A percentile compares a stretch with the other conserved stretches of the same genome.
Evolutionary conservation across 2,329 filamentous ascomycete species (phyloP).

Genomic region (Penicillium concentricum): DNA sequence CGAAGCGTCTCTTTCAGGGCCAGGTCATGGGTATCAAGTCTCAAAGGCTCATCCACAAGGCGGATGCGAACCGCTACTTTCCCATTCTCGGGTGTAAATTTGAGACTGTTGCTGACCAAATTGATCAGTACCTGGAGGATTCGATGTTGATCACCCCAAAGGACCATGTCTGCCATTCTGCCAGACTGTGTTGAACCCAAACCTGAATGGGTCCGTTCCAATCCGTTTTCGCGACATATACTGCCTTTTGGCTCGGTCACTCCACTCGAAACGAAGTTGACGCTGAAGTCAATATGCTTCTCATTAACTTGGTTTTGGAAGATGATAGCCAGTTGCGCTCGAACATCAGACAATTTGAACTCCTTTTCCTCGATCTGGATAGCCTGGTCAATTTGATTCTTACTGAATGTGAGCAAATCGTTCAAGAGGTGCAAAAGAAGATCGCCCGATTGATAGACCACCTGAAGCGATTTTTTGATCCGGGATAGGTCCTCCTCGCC

Average conservation of each 20-base stretch:
- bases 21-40: neutral
- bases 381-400: constrained; percentile 88
- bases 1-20: constrained; percentile 48
- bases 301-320: constrained; percentile 89
- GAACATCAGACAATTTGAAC: constrained; percentile 80
- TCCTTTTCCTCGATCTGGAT: constrained; percentile 79
- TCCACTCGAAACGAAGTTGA: constrained; percentile 62
- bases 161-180: constrained; percentile 75
- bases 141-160: constrained; percentile 90
- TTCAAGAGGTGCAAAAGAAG: constrained; percentile 81
- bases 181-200: constrained; percentile 66
- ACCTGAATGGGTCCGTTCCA: constrained; percentile 45
- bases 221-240: constrained; percentile 15
- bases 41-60: constrained; percentile 50
- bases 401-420: constrained; percentile 87
- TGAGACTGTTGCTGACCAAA: constrained; percentile 84
- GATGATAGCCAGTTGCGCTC: constrained; percentile 77
- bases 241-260: constrained; percentile 37
- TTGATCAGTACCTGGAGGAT: constrained; percentile 81
- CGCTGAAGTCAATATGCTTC: constrained; percentile 69
- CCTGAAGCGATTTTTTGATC: constrained; percentile 79
- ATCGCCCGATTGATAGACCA: constrained; percentile 86
- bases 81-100: constrained; percentile 79
- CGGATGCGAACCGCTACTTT: constrained; percentile 73
- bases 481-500: constrained; percentile 76